These are phyloP conservation scores for Paracamarosporium sp. DNA, from an alignment of 2,329 filamentous ascomycete genomes.

Conservation along the genomic window DNA sequence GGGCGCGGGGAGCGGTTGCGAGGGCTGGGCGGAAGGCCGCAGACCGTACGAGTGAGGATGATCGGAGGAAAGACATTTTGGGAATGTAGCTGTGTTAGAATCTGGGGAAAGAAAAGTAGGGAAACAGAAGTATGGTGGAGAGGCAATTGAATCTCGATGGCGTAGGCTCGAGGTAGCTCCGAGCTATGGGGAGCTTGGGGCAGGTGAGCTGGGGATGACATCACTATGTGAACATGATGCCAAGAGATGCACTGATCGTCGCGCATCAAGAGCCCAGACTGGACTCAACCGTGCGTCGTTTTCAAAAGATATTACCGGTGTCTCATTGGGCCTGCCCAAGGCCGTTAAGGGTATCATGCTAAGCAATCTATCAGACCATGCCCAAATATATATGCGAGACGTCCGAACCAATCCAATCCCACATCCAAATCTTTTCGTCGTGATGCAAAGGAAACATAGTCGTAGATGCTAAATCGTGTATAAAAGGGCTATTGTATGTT, in stretches of 20 bases:
- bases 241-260: neutral
- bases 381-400: slow-evolving; percentile 3
- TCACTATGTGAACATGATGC: slow-evolving; percentile 3
- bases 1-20: slow-evolving; percentile 33
- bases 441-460: neutral
- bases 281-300: too few relatives aligned
- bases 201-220: slow-evolving; percentile 1
- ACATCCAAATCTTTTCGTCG: neutral
- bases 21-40: slow-evolving; percentile 26
- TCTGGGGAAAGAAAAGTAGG: too few relatives aligned
- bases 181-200: slow-evolving; percentile 11
- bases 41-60: slow-evolving; percentile 36
- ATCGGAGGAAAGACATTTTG: slow-evolving; percentile 42
- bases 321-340: neutral
- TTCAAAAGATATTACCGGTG: neutral
- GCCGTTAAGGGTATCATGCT: slow-evolving; percentile 15
- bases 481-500: slow-evolving; percentile 9
- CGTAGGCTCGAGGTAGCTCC: slow-evolving; percentile 2
- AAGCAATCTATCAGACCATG: slow-evolving; percentile 8
- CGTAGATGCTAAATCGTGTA: neutral
- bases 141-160: too few relatives aligned
- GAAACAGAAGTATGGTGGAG: too few relatives aligned
- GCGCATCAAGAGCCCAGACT: neutral
- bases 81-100: too few relatives aligned
- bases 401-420: neutral